Evolutionary conservation across 371 early-diverging fungal species (phyloP).

Genomic region (Lichtheimia ramosa): DNA sequence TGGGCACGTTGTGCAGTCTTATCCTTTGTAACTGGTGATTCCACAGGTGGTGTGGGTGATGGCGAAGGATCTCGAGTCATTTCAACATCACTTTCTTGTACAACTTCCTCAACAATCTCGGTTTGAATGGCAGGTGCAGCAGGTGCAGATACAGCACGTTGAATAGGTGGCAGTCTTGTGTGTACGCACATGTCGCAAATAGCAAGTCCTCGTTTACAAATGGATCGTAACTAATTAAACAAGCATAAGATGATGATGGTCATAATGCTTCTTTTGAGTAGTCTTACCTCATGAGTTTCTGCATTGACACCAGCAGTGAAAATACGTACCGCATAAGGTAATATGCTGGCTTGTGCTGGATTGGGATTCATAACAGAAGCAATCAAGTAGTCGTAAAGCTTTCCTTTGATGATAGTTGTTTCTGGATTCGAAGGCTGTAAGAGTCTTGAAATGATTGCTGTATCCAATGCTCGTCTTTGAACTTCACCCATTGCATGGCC

Average conservation of each 20-base stretch:
- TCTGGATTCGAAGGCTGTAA: constrained; percentile 21
- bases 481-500: constrained; percentile 35
- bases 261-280: neutral
- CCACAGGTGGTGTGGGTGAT: neutral
- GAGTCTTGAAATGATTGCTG: constrained; percentile 26
- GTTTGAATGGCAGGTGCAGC: constrained; percentile 5
- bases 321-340: constrained; percentile 40
- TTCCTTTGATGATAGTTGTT: constrained; percentile 23
- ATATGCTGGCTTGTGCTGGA: constrained; percentile 39
- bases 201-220: constrained; percentile 47
- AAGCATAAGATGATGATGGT: neutral
- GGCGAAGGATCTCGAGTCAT: neutral
- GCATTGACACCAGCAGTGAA: constrained; percentile 45
- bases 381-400: constrained; percentile 38
- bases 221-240: constrained; percentile 26
- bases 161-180: constrained; percentile 60
- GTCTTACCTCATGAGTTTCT: constrained; percentile 29
- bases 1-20: too few relatives aligned
- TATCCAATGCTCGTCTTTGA: constrained; percentile 28
- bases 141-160: constrained; percentile 26
- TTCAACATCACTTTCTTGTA: neutral
- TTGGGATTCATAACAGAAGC: constrained; percentile 41
- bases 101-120: neutral
- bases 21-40: neutral
- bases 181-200: constrained; percentile 64